Evolutionary conservation across 108 stramenopile genomes (phyloP).

Genomic region (Parmales sp.): DNA sequence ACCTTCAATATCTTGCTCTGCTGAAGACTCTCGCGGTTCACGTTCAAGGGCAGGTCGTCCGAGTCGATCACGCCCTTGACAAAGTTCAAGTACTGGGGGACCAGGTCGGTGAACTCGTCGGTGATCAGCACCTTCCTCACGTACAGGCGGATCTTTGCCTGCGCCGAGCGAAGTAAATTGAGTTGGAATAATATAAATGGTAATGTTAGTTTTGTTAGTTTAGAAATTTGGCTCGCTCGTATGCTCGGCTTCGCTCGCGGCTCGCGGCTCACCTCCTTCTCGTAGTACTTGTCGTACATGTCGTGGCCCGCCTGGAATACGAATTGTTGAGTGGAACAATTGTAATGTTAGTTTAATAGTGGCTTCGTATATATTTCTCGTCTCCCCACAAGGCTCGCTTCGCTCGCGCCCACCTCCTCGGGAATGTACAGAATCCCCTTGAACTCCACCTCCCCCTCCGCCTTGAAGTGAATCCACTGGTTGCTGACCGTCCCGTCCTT

Average conservation of each 20-base stretch:
- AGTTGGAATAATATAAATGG: no score
- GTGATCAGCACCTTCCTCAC: conserved; percentile 97
- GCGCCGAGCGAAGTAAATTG: no score
- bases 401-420: conserved; percentile 21
- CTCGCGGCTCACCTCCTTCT: no score
- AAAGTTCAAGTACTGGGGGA: conserved; percentile 91
- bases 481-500: conserved; percentile 40
- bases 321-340: not conserved
- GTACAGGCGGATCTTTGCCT: conserved; percentile 67
- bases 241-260: no score
- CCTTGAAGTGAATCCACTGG: conserved; percentile 96
- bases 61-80: conserved; percentile 94
- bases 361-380: no score
- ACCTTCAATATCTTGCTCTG: conserved; percentile 90
- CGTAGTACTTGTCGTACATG: conserved; percentile 51
- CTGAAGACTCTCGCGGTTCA: conserved; percentile 97
- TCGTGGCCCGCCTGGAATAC: conserved; percentile 25
- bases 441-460: conserved; percentile 99
- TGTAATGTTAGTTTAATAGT: not conserved
- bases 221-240: no score
- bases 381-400: no score
- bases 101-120: conserved; percentile 91
- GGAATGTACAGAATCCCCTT: conserved; percentile 93
- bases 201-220: no score
- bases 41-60: conserved; percentile 99